Conservation (phyloP, 148 eudicot genomes). For the Spergularia marina region DNA sequence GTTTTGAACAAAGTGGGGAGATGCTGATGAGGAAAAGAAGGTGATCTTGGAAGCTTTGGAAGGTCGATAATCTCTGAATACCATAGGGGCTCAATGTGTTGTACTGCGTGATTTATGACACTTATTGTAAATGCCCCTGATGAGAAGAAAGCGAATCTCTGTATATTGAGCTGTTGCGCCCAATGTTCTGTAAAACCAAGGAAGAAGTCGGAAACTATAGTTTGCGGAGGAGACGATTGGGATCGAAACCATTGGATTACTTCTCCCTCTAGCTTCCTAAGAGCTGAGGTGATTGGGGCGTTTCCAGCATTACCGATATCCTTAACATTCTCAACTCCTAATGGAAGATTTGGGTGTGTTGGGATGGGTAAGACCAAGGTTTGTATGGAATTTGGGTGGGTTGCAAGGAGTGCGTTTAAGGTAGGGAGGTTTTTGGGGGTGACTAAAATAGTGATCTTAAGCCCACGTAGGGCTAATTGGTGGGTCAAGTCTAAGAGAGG, state of each 20-base stretch:
- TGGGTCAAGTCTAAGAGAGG: constrained; percentile 56
- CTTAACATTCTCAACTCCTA: constrained; percentile 41
- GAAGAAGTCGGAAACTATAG: constrained; percentile 60
- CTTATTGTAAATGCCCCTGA: constrained; percentile 26
- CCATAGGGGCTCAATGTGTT: constrained; percentile 11
- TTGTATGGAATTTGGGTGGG: constrained; percentile 40
- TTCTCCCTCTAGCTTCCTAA: constrained; percentile 34
- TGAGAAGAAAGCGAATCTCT: constrained; percentile 47
- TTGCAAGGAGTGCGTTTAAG: constrained; percentile 40
- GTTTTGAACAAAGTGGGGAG: constrained; percentile 36
- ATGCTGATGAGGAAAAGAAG: constrained; percentile 30
- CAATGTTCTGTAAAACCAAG: constrained; percentile 60
- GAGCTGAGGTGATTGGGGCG: constrained; percentile 31
- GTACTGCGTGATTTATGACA: constrained; percentile 20
- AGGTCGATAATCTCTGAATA: constrained; percentile 18
- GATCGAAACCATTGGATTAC: constrained; percentile 50
- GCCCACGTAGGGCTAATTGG: constrained; percentile 40
- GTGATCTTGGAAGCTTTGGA: constrained; percentile 41
- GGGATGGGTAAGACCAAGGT: constrained; percentile 58
- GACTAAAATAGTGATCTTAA: constrained; percentile 50
- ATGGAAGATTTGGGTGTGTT: constrained; percentile 39
- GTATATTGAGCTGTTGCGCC: constrained; percentile 39
- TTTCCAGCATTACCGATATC: constrained; percentile 51
- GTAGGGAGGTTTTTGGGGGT: constrained; percentile 53
- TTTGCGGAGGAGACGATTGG: constrained; percentile 50